A percentile compares a stretch with the other conserved stretches of the same genome.
Conservation (phyloP, 2,329 filamentous ascomycete genomes). For the Thelonectria blattea region DNA sequence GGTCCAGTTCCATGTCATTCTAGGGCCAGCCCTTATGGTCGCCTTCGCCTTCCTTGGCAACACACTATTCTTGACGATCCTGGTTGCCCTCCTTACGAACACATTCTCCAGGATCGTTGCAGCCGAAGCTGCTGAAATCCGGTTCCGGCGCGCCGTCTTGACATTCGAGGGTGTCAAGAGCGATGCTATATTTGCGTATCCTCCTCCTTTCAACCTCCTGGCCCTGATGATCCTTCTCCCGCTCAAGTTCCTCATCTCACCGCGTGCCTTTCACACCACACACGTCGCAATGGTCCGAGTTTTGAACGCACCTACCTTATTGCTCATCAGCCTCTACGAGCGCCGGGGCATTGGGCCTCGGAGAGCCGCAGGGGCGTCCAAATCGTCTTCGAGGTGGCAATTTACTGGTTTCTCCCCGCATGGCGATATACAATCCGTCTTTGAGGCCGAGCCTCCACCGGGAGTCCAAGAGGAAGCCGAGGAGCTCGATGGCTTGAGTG, state of each 20-base stretch:
- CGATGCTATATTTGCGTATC: slow-evolving; percentile 71
- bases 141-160: slow-evolving; percentile 71
- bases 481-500: slow-evolving; percentile 17
- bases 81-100: slow-evolving; percentile 74
- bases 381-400: slow-evolving; percentile 39
- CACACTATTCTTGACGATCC: slow-evolving; percentile 74
- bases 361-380: slow-evolving; percentile 7
- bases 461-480: slow-evolving; percentile 12
- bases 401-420: slow-evolving; percentile 59
- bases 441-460: neutral
- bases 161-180: slow-evolving; percentile 76
- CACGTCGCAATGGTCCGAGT: slow-evolving; percentile 68
- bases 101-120: slow-evolving; percentile 71
- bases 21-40: slow-evolving; percentile 73
- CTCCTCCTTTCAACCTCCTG: slow-evolving; percentile 71
- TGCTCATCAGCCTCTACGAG: slow-evolving; percentile 66
- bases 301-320: slow-evolving; percentile 66
- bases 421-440: slow-evolving; percentile 31
- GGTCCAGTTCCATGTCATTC: slow-evolving; percentile 67
- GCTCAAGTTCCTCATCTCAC: slow-evolving; percentile 64
- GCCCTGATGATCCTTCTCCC: slow-evolving; percentile 67
- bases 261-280: slow-evolving; percentile 70
- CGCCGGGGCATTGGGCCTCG: slow-evolving; percentile 52
- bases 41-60: slow-evolving; percentile 77
- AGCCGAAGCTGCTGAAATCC: slow-evolving; percentile 71